phyloP scores from a whole-genome alignment of 305 asterid species.

The Solanum hybrid region DNA sequence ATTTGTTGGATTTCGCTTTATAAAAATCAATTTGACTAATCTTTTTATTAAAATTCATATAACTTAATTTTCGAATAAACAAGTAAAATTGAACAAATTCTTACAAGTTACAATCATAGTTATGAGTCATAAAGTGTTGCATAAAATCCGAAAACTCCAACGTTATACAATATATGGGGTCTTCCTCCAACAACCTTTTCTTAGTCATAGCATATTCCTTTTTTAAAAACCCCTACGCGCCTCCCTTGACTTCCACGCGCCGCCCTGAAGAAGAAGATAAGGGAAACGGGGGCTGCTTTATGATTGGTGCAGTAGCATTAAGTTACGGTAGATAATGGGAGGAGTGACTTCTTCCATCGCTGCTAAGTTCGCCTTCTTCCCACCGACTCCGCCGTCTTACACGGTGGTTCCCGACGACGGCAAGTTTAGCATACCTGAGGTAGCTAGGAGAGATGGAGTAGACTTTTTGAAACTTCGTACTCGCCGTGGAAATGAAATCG shows the following conservation, averaged over 20 bases:
- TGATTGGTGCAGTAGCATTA: conserved; percentile 1
- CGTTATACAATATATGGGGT: too few relatives aligned
- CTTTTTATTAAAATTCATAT: not conserved
- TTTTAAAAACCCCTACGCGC: conserved; percentile 29
- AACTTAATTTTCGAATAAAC: not conserved
- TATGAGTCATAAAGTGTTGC: not conserved
- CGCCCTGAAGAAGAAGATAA: not conserved
- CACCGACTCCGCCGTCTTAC: conserved; percentile 91
- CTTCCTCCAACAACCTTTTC: not conserved
- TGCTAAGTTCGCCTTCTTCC: conserved; percentile 94
- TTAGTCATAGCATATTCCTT: conserved; percentile 13
- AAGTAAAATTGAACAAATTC: not conserved
- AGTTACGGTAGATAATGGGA: conserved; percentile 41
- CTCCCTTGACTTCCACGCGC: conserved; percentile 16
- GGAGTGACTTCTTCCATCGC: conserved; percentile 97
- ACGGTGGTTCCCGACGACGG: conserved; percentile 63
- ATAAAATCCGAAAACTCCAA: conserved; percentile 6
- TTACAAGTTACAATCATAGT: not conserved
- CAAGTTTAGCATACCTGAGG: conserved; percentile 61
- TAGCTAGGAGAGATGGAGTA: conserved; percentile 64
- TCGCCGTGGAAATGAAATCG: conserved; percentile 86
- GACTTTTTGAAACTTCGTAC: conserved; percentile 76
- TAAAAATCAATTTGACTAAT: rapidly evolving
- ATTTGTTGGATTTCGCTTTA: rapidly evolving
- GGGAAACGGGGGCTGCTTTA: not conserved